A percentile compares a stretch with the other conserved stretches of the same genome.
These are phyloP conservation scores for Acanthamoeba lenticulata DNA, from an alignment of 208 protist genomes.

Conservation along the genomic window DNA sequence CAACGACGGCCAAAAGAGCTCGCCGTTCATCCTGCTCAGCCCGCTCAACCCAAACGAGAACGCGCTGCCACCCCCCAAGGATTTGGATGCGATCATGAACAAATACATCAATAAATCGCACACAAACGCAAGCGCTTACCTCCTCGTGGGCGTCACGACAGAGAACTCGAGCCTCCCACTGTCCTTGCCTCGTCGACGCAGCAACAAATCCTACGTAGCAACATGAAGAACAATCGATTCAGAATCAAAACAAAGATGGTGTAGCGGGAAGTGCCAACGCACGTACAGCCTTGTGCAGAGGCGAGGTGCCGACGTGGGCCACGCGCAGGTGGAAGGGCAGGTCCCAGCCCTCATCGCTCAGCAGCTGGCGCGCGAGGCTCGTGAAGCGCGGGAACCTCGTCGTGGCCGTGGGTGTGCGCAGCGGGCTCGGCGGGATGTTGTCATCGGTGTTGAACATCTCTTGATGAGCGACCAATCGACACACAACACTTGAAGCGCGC, in stretches of 20 bases:
- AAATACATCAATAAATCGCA: neutral
- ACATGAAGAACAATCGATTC: neutral
- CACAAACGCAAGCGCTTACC: neutral
- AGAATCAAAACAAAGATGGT: neutral
- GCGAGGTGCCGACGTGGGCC: neutral
- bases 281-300: neutral
- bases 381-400: neutral
- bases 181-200: neutral
- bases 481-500: too few species aligned
- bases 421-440: neutral
- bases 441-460: neutral
- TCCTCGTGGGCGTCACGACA: neutral
- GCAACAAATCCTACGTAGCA: neutral
- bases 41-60: neutral
- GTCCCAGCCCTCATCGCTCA: slow-evolving; percentile 18
- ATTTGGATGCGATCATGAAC: neutral
- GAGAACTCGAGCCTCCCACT: neutral
- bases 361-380: neutral
- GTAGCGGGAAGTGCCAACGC: neutral
- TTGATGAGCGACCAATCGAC: too few species aligned
- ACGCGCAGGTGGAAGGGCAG: neutral
- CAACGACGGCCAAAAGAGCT: neutral
- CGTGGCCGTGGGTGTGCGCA: neutral
- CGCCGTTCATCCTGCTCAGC: neutral
- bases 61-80: neutral